A percentile compares a stretch with the other conserved stretches of the same genome.
Conservation (phyloP, 2,329 filamentous ascomycete species). For the Plectosphaerella cucumerina region DNA sequence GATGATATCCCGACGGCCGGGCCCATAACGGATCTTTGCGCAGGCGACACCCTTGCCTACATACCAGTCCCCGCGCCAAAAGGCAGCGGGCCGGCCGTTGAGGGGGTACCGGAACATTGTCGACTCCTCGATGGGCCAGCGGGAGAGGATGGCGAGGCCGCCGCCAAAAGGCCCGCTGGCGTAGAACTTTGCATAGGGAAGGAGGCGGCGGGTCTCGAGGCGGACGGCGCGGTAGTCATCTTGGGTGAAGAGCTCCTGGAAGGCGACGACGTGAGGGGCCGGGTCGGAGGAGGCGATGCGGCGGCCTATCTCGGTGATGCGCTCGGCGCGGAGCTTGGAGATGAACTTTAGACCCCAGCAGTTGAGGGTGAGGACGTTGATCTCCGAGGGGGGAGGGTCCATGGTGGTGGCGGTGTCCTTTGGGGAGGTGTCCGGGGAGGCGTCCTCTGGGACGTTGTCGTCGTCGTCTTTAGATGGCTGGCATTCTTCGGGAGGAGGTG, state of each 20-base stretch:
- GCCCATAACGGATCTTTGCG: slow-evolving; percentile 71
- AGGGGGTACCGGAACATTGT: slow-evolving; percentile 84
- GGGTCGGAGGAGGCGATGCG: slow-evolving; percentile 67
- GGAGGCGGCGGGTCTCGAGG: slow-evolving; percentile 63
- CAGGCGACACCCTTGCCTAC: slow-evolving; percentile 91
- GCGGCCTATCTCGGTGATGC: slow-evolving; percentile 78
- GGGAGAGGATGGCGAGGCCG: slow-evolving; percentile 82
- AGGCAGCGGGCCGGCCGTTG: slow-evolving; percentile 88
- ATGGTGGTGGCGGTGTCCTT: slow-evolving; percentile 17
- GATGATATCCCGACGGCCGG: slow-evolving; percentile 59
- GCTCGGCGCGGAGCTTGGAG: slow-evolving; percentile 70
- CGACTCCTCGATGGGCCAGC: slow-evolving; percentile 89
- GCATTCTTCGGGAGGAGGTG: too few relatives aligned
- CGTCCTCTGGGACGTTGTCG: background rate
- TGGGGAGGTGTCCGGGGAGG: background rate
- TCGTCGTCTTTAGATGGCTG: background rate
- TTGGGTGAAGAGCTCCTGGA: slow-evolving; percentile 93
- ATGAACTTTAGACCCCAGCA: slow-evolving; percentile 95
- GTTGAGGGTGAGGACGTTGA: slow-evolving; percentile 85
- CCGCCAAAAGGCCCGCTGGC: slow-evolving; percentile 83
- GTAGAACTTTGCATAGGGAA: slow-evolving; percentile 94
- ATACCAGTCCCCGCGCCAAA: slow-evolving; percentile 93
- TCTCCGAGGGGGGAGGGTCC: slow-evolving; percentile 42
- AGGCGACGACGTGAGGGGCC: slow-evolving; percentile 77
- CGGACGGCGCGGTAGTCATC: slow-evolving; percentile 79